These are phyloP conservation scores for Parmales sp. DNA, from an alignment of 108 stramenopile species.

Conservation along the genomic window DNA sequence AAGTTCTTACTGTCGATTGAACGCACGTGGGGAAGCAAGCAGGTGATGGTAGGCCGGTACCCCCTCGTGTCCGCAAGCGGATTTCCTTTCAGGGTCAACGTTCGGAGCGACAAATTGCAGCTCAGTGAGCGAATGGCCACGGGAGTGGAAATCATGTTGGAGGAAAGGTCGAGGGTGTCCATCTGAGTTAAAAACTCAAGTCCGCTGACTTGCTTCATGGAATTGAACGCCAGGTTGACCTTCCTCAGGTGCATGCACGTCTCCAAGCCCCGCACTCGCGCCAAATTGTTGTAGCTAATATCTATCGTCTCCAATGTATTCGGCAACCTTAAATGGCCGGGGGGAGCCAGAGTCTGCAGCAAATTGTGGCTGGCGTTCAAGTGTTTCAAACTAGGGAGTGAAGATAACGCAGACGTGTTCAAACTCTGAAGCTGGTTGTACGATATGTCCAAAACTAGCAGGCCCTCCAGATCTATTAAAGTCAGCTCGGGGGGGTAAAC, in stretches of 20 bases:
- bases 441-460: conserved; percentile 17
- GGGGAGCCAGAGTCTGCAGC: conserved; percentile 16
- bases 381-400: conserved; percentile 21
- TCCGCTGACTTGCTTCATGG: conserved; percentile 18
- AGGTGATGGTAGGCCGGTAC: conserved; percentile 21
- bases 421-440: conserved; percentile 22
- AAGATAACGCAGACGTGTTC: conserved; percentile 16
- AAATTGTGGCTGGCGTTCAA: conserved; percentile 24
- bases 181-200: conserved; percentile 17
- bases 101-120: conserved; percentile 19
- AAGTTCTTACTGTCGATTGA: conserved; percentile 19
- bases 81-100: conserved; percentile 23
- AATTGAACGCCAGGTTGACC: conserved; percentile 20
- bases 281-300: conserved; percentile 20
- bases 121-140: conserved; percentile 18
- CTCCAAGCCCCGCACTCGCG: conserved; percentile 16
- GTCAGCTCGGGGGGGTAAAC: background rate
- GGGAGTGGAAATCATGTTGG: conserved; percentile 17
- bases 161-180: conserved; percentile 20
- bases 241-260: conserved; percentile 12
- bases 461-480: background rate
- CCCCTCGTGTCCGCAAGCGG: conserved; percentile 14
- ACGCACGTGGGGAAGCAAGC: conserved; percentile 19
- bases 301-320: conserved; percentile 18
- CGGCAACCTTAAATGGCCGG: conserved; percentile 12